A percentile compares a stretch with the other conserved stretches of the same genome.
Conservation (phyloP, 2,329 filamentous ascomycete species). For the Macrophomina pseudophaseolina region DNA sequence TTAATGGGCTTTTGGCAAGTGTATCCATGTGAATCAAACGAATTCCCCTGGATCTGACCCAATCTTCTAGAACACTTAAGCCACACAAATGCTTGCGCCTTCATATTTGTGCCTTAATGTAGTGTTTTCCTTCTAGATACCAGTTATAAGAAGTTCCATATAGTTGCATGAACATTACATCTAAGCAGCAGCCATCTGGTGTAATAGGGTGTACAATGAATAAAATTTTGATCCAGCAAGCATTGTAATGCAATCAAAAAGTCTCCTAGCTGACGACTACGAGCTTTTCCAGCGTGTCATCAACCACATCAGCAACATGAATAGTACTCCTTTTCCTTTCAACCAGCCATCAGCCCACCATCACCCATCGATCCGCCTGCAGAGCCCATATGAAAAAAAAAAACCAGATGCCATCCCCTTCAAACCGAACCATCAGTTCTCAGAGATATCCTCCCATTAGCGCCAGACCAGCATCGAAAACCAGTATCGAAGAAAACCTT, state of each 20-base stretch:
- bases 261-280: background rate
- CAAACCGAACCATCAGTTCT: background rate
- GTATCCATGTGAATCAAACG: too few relatives aligned
- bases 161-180: background rate
- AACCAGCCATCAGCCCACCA: background rate
- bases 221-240: conserved; percentile 12
- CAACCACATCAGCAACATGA: conserved; percentile 15
- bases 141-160: too few relatives aligned
- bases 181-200: background rate
- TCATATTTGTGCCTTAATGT: too few relatives aligned
- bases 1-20: too few relatives aligned
- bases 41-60: too few relatives aligned
- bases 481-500: conserved; percentile 3
- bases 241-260: conserved; percentile 1
- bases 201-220: conserved; percentile 9
- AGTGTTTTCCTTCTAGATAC: background rate
- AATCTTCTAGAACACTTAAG: too few relatives aligned
- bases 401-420: background rate
- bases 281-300: background rate
- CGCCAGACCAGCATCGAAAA: conserved; percentile 12
- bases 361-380: background rate
- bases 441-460: conserved; percentile 1
- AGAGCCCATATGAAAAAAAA: background rate
- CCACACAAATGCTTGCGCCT: too few relatives aligned
- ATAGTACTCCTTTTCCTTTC: conserved; percentile 6